A percentile compares a stretch with the other conserved stretches of the same genome.
Evolutionary conservation across 2,329 filamentous ascomycete species (phyloP).

Genomic region (Fusarium euwallaceae): DNA sequence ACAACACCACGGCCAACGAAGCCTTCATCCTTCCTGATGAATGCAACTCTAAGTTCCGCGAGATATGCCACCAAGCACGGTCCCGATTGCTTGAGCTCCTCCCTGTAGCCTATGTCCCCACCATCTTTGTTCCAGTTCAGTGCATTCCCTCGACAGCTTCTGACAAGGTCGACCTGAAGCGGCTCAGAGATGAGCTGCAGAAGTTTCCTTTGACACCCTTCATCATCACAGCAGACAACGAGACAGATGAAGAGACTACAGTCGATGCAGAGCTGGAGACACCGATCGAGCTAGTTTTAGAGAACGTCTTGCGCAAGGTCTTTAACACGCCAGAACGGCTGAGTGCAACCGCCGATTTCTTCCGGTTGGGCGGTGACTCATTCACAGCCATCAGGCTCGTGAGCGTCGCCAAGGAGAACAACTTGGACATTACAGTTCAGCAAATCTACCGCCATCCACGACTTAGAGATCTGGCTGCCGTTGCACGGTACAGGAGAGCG

Average conservation of each 20-base stretch:
- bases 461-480: neutral
- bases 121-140: neutral
- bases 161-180: neutral
- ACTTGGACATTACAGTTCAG: neutral
- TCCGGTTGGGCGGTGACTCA: neutral
- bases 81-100: neutral
- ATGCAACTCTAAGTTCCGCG: neutral
- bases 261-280: neutral
- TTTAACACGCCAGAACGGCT: neutral
- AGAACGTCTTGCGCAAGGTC: neutral
- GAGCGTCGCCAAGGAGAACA: neutral
- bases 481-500: neutral
- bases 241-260: neutral
- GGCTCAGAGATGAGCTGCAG: neutral
- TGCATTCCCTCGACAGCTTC: neutral
- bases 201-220: neutral
- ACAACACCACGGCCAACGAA: neutral
- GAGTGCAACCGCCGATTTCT: neutral
- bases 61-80: neutral
- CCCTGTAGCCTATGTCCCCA: neutral
- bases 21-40: neutral
- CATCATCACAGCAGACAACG: neutral
- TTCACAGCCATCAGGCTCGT: neutral
- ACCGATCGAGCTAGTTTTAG: neutral
- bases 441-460: neutral